These are phyloP conservation scores for Neopestalotiopsis sp. DNA, from an alignment of 2,329 filamentous ascomycete species.

Conservation along the genomic window DNA sequence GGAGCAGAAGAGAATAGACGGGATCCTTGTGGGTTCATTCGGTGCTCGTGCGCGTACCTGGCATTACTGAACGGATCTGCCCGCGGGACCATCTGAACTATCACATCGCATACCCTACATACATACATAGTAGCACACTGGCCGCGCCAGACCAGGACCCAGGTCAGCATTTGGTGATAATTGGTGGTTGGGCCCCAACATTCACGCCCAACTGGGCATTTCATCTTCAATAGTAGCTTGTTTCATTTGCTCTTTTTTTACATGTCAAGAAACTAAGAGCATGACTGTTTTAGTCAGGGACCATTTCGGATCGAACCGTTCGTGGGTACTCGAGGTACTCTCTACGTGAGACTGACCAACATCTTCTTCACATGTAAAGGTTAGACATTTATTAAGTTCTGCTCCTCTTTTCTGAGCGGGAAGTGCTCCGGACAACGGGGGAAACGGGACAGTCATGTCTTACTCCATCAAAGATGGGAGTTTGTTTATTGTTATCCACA, in stretches of 20 bases:
- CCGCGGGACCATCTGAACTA: not conserved
- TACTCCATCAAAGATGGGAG: not conserved
- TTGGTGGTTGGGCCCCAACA: not conserved
- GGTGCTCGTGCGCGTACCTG: not conserved
- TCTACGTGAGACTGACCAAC: not conserved
- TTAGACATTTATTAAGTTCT: not conserved
- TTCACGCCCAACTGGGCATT: not conserved
- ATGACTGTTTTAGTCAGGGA: not conserved
- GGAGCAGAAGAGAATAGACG: not conserved
- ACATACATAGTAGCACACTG: not conserved
- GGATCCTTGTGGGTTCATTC: not conserved
- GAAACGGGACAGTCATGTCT: not conserved
- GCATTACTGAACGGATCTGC: not conserved
- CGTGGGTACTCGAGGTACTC: not conserved
- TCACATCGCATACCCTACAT: not conserved
- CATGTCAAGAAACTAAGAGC: not conserved
- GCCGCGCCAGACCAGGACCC: not conserved
- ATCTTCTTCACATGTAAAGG: not conserved
- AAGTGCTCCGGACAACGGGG: not conserved
- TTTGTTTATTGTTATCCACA: not conserved
- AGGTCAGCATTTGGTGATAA: not conserved
- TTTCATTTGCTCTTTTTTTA: not conserved
- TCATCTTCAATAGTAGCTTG: not conserved
- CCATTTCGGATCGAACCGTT: not conserved
- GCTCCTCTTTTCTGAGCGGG: not conserved